Evolutionary conservation across 2,329 filamentous ascomycete species (phyloP).

Genomic region (Periconia digitata): DNA sequence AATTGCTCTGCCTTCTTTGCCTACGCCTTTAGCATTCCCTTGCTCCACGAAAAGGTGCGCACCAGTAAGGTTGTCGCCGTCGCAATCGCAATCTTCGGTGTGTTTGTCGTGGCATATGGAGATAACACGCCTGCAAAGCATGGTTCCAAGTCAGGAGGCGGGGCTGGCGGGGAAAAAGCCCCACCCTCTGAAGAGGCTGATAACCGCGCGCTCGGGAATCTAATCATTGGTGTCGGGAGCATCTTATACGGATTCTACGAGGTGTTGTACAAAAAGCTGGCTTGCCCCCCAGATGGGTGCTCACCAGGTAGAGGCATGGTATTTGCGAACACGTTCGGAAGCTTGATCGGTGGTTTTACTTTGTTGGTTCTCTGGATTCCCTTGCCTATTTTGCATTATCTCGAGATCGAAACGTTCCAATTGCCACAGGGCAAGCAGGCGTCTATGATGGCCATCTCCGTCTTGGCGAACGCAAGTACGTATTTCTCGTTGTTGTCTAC

Average conservation of each 20-base stretch:
- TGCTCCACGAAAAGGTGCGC: conserved; percentile 82
- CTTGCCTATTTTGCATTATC: conserved; percentile 76
- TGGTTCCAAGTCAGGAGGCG: conserved; percentile 57
- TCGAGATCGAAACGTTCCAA: conserved; percentile 79
- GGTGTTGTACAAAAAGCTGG: conserved; percentile 90
- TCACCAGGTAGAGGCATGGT: conserved; percentile 87
- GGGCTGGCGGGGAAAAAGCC: conserved; percentile 52
- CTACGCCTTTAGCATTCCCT: conserved; percentile 91
- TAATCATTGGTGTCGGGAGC: conserved; percentile 87
- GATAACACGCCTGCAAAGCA: conserved; percentile 62
- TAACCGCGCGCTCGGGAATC: conserved; percentile 77
- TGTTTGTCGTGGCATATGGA: conserved; percentile 94
- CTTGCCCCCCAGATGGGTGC: conserved; percentile 89
- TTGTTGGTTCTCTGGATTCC: conserved; percentile 89
- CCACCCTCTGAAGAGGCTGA: conserved; percentile 57
- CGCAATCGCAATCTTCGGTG: conserved; percentile 80
- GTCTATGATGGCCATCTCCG: conserved; percentile 76
- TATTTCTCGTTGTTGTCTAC: conserved; percentile 20
- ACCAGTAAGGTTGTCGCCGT: conserved; percentile 86
- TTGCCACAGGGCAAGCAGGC: conserved; percentile 77
- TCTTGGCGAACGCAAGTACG: conserved; percentile 79
- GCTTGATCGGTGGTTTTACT: conserved; percentile 84
- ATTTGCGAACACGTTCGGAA: conserved; percentile 91
- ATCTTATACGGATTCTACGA: conserved; percentile 97
- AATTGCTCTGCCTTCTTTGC: conserved; percentile 99